Evolutionary conservation across 805 yeast species (phyloP).

Genomic region (Nakazawaea ernobii): DNA sequence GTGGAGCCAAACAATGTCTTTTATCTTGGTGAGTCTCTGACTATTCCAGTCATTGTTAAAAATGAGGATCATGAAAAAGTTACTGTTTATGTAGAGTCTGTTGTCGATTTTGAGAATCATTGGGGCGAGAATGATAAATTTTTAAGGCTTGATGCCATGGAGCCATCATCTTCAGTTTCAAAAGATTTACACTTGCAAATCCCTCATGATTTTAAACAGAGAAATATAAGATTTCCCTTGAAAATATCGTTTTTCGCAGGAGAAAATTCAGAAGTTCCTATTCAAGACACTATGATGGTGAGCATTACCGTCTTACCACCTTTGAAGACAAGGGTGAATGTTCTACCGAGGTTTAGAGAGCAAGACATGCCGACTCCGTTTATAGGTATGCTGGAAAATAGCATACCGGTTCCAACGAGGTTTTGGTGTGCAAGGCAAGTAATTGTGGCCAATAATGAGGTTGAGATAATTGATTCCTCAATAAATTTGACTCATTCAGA

Average conservation of each 20-base stretch:
- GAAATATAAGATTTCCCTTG: neutral
- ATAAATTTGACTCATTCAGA: conserved; percentile 27
- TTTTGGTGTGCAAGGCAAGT: conserved; percentile 28
- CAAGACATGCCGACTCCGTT: conserved; percentile 24
- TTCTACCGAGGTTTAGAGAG: conserved; percentile 26
- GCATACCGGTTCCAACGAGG: conserved; percentile 26
- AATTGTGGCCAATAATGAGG: conserved; percentile 23
- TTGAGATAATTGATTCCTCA: conserved; percentile 29
- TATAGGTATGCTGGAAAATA: conserved; percentile 10
- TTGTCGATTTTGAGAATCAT: conserved; percentile 8
- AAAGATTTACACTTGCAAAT: neutral
- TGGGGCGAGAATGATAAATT: conserved; percentile 9
- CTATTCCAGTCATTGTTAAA: conserved; percentile 18
- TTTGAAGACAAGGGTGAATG: conserved; percentile 22
- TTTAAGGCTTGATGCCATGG: neutral
- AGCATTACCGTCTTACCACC: conserved; percentile 18
- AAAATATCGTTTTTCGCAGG: conserved; percentile 20
- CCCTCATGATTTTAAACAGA: neutral
- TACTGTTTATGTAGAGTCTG: conserved; percentile 21
- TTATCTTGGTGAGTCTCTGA: conserved; percentile 26
- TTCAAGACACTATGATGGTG: conserved; percentile 16
- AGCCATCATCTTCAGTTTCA: neutral
- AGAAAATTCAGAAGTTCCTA: conserved; percentile 23
- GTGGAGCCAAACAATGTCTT: conserved; percentile 22
- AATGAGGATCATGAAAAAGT: conserved; percentile 28